Evolutionary conservation across 1,139 yeast species (phyloP).

Genomic region (Taphrina sp.): DNA sequence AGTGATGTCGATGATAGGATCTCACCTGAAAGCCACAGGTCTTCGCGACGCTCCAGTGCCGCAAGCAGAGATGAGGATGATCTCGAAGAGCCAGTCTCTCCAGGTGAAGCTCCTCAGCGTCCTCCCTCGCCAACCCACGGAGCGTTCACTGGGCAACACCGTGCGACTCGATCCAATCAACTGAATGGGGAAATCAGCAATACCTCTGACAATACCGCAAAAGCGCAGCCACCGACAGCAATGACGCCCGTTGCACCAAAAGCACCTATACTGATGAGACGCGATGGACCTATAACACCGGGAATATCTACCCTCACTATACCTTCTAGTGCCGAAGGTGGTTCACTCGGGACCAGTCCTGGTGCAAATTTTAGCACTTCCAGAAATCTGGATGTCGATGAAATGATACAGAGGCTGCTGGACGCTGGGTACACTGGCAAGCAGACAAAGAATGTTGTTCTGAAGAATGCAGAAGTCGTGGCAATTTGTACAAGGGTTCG

Average conservation of each 20-base stretch:
- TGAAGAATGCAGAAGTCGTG: conserved; percentile 83
- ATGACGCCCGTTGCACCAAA: conserved; percentile 34
- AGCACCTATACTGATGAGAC: conserved; percentile 34
- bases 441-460: conserved; percentile 80
- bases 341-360: conserved; percentile 16
- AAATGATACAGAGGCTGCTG: conserved; percentile 77
- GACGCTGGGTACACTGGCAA: conserved; percentile 97
- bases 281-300: conserved; percentile 30
- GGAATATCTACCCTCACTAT: conserved; percentile 31
- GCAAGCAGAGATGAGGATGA: conserved; percentile 20
- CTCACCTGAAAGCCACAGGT: conserved; percentile 4
- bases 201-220: conserved; percentile 23
- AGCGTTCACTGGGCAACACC: conserved; percentile 24
- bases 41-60: conserved; percentile 26
- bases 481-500: conserved; percentile 81
- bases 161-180: conserved; percentile 12
- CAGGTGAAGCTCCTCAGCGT: conserved; percentile 16
- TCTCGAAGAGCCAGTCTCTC: conserved; percentile 22
- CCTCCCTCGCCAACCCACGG: conserved; percentile 33
- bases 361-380: conserved; percentile 28
- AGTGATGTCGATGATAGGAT: conserved; percentile 13
- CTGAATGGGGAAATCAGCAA: conserved; percentile 27
- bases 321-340: conserved; percentile 20
- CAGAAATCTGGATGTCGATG: conserved; percentile 59
- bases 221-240: conserved; percentile 33